Evolutionary conservation across 345 rosid genomes (phyloP).

Genomic region (Salix udensis): DNA sequence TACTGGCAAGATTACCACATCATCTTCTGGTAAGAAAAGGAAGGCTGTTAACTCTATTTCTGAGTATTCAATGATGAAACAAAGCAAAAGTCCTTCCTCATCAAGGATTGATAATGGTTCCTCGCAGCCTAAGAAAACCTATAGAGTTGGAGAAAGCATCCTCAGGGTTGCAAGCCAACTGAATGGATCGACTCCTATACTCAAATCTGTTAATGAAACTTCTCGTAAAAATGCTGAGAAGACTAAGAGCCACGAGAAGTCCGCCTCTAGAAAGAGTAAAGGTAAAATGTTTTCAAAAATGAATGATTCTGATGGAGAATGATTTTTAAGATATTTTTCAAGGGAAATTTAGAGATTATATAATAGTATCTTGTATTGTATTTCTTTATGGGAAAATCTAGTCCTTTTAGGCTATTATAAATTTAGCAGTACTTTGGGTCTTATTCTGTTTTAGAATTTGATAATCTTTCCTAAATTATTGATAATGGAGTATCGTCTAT

Average conservation of each 20-base stretch:
- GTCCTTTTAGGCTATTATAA: background rate
- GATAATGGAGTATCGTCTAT: background rate
- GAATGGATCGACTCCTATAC: slow-evolving; percentile 18
- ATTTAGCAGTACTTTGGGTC: background rate
- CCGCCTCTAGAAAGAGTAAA: slow-evolving; percentile 15
- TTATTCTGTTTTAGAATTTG: background rate
- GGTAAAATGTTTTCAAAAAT: slow-evolving; percentile 18
- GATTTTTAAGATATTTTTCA: background rate
- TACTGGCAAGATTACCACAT: slow-evolving; percentile 14
- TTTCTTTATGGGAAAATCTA: background rate
- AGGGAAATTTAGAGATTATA: background rate
- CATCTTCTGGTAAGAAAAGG: slow-evolving; percentile 37
- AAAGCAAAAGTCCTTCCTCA: slow-evolving; percentile 20
- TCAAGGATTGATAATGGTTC: slow-evolving; percentile 21
- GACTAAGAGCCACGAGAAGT: slow-evolving; percentile 21
- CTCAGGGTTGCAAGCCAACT: slow-evolving; percentile 34
- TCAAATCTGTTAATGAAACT: slow-evolving; percentile 12
- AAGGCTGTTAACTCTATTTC: slow-evolving; percentile 31
- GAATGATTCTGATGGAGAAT: slow-evolving; percentile 7
- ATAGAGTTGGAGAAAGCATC: slow-evolving; percentile 38
- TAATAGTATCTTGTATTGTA: background rate
- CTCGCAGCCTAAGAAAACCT: slow-evolving; percentile 29
- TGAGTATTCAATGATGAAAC: slow-evolving; percentile 25
- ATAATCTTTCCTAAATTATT: background rate
- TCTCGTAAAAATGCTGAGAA: background rate